Base-by-base conservation (phyloP, 345 rosid genomes). In the Sisymbrium altissimum region DNA sequence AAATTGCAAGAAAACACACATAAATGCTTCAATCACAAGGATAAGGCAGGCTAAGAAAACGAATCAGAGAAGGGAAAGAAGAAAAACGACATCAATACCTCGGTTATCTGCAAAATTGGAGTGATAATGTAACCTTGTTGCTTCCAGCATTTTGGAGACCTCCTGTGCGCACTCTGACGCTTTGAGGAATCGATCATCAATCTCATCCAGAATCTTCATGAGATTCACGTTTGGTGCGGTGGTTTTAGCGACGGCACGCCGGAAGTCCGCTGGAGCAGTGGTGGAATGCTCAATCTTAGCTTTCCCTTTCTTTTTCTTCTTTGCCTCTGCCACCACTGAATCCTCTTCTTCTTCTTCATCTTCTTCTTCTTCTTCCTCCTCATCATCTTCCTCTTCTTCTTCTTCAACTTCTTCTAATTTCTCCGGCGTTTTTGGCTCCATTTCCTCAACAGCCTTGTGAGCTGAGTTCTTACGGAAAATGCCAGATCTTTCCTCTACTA, bases 51-150 rank as follows among this genome's bases (percentile, higher is more conserved):
- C 40, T 3, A 67, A 44, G 19, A 53, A 39, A 54, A 18, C 21
- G 10, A 33, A 66, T 12, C 35, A 67, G n/a, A 23, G 6, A n/a
- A 13, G 4, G 11, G 44, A 14, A 59, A 19, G 2, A 3, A 30
- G 8, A 25, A 27, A n/a, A n/a, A n/a, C n/a, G 13, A 43, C 2
- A 18, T 19, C 1, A 35, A 44, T 78, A 94, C 98, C 97, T 74
- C 92, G 82, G 76, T 84, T 87, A 80, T 95, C 98, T 0, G 97
- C 97, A 23, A 90, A 92, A 84, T 92, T 95, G 23, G 99, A 88
- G 62, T 95, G 99, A 74, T 90, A 95, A 86, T 92, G 99, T 69
- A 92, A 41, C 81, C 89, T 88, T 15, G 96, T 90, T 21, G 96
- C 96, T 80, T 95, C 99, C 35, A 95, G 84, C 96, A 95, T 78